Conservation (phyloP, 2,329 filamentous ascomycete species). For the Neonectria neomacrospora region DNA sequence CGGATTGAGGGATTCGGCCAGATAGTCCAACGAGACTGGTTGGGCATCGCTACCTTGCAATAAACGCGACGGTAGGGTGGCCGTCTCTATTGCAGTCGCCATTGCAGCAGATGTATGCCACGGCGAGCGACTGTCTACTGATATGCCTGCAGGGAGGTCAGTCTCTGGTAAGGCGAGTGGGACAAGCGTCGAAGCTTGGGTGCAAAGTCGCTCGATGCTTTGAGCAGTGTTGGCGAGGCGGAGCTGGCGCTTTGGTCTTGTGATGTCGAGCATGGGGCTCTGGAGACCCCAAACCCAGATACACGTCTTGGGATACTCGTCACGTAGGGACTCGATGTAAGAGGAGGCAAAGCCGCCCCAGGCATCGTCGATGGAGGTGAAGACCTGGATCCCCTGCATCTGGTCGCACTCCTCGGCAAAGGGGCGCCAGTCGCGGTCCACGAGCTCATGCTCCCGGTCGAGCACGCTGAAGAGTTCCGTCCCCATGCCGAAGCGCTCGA, state of each 20-base stretch:
- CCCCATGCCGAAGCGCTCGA: conserved; percentile 89
- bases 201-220: conserved; percentile 74
- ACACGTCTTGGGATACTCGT: conserved; percentile 89
- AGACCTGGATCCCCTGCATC: conserved; percentile 86
- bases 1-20: conserved; percentile 75
- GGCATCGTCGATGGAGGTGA: conserved; percentile 78
- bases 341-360: conserved; percentile 82
- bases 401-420: conserved; percentile 95
- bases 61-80: conserved; percentile 80
- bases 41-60: conserved; percentile 55
- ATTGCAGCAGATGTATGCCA: conserved; percentile 88
- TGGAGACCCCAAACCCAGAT: conserved; percentile 91
- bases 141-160: conserved; percentile 66
- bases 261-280: conserved; percentile 63
- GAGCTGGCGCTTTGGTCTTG: conserved; percentile 63
- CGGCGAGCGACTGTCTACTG: conserved; percentile 69
- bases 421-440: conserved; percentile 89
- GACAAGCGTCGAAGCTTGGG: conserved; percentile 80
- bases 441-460: conserved; percentile 83
- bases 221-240: conserved; percentile 79
- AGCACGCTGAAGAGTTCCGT: conserved; percentile 78
- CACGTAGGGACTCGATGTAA: conserved; percentile 81
- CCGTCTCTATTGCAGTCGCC: conserved; percentile 79
- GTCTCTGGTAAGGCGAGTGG: conserved; percentile 75
- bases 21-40: conserved; percentile 65